A percentile compares a stretch with the other conserved stretches of the same genome.
Evolutionary conservation across 2,329 filamentous ascomycete genomes (phyloP).

Genomic region (Microdochium trichocladiopsis): DNA sequence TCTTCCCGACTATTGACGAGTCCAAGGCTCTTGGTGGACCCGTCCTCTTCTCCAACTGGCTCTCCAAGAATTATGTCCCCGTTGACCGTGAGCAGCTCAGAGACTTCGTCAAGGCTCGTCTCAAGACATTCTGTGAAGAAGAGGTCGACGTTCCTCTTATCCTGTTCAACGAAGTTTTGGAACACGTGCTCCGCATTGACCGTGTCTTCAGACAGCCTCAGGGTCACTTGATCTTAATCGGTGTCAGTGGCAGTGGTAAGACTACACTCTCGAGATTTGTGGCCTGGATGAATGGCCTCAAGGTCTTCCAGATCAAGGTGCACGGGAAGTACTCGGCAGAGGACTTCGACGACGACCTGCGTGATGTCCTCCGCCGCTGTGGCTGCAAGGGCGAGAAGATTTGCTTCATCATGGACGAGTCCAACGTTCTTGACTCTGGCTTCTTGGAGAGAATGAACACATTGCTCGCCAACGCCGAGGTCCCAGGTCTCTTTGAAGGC

Average conservation of each 20-base stretch:
- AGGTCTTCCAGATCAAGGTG: slow-evolving; percentile 99
- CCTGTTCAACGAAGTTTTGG: slow-evolving; percentile 97
- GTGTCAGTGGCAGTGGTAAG: slow-evolving; percentile 97
- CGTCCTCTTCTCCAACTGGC: slow-evolving; percentile 98
- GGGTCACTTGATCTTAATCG: slow-evolving; percentile 95
- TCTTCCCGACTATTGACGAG: slow-evolving; percentile 94
- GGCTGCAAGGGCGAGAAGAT: slow-evolving; percentile 99
- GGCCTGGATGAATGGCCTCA: slow-evolving; percentile 99
- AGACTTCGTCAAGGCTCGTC: slow-evolving; percentile 93
- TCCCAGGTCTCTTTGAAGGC: slow-evolving; percentile 97
- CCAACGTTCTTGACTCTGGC: slow-evolving; percentile 95
- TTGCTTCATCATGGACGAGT: slow-evolving; percentile 99
- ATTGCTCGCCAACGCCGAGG: slow-evolving; percentile 95
- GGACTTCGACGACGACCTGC: slow-evolving; percentile 96
- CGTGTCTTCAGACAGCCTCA: slow-evolving; percentile 98
- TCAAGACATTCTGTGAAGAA: slow-evolving; percentile 98
- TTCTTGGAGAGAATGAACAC: slow-evolving; percentile 99
- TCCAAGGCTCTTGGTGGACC: slow-evolving; percentile 82
- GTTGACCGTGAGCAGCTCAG: slow-evolving; percentile 92
- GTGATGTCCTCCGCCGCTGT: slow-evolving; percentile 85
- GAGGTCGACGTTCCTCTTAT: slow-evolving; percentile 98
- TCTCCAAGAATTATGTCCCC: slow-evolving; percentile 96
- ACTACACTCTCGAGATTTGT: slow-evolving; percentile 97
- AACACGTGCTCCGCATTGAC: slow-evolving; percentile 97
- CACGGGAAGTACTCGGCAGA: slow-evolving; percentile 97